Conservation (phyloP, 352 stramenopile genomes). For the Phytophthora tentaculata region DNA sequence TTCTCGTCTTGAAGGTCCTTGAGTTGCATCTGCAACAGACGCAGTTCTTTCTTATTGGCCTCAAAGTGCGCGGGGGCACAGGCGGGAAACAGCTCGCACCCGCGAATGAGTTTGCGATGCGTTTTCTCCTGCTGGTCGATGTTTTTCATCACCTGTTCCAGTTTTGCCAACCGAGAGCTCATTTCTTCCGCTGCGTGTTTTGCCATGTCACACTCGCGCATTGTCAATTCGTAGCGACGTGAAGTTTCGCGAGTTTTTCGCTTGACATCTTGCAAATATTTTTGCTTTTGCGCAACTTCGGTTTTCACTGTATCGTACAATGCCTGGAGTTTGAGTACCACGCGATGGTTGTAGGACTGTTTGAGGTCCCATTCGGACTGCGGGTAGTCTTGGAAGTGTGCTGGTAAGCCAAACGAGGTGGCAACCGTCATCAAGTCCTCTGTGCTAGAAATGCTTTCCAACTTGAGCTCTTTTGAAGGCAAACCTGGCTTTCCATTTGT, state of each 20-base stretch:
- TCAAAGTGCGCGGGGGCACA: conserved; percentile 69
- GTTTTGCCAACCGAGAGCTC: conserved; percentile 66
- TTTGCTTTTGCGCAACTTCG: conserved; percentile 69
- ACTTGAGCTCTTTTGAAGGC: conserved; percentile 27
- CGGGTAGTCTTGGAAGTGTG: conserved; percentile 81
- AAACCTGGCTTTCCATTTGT: conserved; percentile 7
- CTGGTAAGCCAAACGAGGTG: conserved; percentile 65
- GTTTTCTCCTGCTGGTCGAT: conserved; percentile 80
- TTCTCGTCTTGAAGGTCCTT: conserved; percentile 75
- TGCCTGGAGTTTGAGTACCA: conserved; percentile 81
- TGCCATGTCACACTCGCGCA: conserved; percentile 83
- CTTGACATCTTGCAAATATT: conserved; percentile 62
- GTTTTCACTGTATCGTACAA: conserved; percentile 69
- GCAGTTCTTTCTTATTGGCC: conserved; percentile 69
- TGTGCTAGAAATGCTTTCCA: conserved; percentile 35
- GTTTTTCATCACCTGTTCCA: conserved; percentile 63
- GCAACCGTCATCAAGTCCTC: conserved; percentile 34
- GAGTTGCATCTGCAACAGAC: conserved; percentile 72
- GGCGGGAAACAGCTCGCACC: conserved; percentile 68
- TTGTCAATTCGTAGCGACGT: conserved; percentile 63
- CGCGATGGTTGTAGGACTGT: conserved; percentile 79
- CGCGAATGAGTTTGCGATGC: conserved; percentile 69
- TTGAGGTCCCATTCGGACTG: conserved; percentile 82
- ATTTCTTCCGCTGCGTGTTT: conserved; percentile 80
- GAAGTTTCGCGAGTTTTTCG: conserved; percentile 70